Conservation (phyloP, 2,329 filamentous ascomycete genomes). For the Talaromyces sp. region DNA sequence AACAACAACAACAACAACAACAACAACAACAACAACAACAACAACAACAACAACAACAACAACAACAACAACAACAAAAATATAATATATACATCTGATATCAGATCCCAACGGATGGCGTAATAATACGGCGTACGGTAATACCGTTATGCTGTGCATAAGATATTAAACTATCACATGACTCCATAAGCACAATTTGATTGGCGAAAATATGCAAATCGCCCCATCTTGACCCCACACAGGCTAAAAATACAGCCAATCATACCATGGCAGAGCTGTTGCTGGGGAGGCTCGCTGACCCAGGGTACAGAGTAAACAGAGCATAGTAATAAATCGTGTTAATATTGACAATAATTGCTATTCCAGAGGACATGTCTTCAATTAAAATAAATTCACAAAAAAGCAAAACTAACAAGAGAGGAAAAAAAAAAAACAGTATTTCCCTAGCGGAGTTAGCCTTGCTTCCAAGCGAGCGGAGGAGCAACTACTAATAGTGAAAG, state of each 20-base stretch:
- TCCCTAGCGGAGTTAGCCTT: background rate
- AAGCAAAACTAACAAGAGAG: no score
- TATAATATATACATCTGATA: background rate
- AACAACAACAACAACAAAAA: no score
- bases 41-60: no score
- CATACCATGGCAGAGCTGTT: background rate
- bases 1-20: no score
- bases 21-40: no score
- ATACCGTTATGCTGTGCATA: background rate
- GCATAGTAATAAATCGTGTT: background rate
- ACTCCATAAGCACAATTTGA: background rate
- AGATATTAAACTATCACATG: background rate
- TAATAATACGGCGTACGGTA: background rate
- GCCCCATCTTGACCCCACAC: background rate
- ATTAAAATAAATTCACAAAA: no score
- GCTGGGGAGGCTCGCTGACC: background rate
- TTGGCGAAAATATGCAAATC: background rate
- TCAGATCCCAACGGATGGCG: background rate
- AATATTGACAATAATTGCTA: background rate
- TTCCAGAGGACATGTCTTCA: background rate
- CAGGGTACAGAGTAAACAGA: background rate
- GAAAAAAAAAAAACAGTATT: background rate
- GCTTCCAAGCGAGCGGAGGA: background rate
- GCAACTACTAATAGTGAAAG: background rate
- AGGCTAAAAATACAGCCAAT: background rate